Evolutionary conservation across 2,329 filamentous ascomycete species (phyloP), one percentile per base, ranked within the genome.

Genomic region (Ilyonectria sp.): DNA sequence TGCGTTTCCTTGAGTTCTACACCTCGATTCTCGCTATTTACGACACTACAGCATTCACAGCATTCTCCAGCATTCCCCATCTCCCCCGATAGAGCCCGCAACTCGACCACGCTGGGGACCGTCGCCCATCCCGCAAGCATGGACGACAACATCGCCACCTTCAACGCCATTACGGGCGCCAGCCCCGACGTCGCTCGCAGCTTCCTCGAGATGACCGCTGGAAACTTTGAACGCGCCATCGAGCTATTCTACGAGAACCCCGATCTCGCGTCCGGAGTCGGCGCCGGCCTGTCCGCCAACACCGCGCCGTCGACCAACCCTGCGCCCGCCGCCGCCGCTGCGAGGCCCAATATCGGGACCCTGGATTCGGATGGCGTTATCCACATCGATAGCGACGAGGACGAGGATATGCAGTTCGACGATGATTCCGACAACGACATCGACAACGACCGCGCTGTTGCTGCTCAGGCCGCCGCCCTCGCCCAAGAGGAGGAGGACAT

Each of bases 241-340:
- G 90, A 94, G 77, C 90, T 98, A 13, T 99, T 91, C 83, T 98
- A 94, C 80, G 94, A 97, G 77, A 96, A 93, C 78, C 93, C 93
- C 49, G 94, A 95, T 54, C 89, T 92, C 7, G 78, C 80, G n/a
- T 78, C 78, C 21, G 78, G 78, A 4, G 73, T 82, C 7, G 79
- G 79, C 43, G 79, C 79, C 40, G 79, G 76, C 43, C 56, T 80
- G 23, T 76, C 75, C n/a, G 68, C 74, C 31, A 73, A 69, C 54
- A 53, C 68, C 43, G 47, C 67, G 21, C 52, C 69, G 53, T 26
- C 68, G 44, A 49, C 49, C 56, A 57, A 61, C 26, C 69, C 80
- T 43, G 77, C 80, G 33, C 77, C 82, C 13, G 71, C 82, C 13
- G 71, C 23, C 23, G 23, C 81, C 46, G 69, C 81, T 43, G 69